Percentiles rank a stretch among this genome's conserved stretches.
Conservation (phyloP, 78 protist species). For the Parvularia atlantis region DNA sequence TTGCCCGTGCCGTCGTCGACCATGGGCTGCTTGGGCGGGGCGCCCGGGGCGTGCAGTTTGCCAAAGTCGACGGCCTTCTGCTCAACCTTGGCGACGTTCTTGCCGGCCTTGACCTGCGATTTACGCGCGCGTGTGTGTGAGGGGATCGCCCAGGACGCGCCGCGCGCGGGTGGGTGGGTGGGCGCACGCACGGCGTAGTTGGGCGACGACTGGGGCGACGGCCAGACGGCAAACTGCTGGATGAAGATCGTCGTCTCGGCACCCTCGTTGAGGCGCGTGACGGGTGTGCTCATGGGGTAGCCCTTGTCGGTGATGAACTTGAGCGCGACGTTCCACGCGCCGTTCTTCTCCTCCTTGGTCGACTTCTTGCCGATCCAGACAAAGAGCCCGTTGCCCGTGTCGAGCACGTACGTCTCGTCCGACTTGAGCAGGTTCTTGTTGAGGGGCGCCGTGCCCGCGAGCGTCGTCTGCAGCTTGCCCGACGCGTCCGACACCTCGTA, state of each 20-base stretch:
- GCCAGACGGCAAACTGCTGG: constrained; percentile 23
- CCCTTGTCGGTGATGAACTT: not conserved
- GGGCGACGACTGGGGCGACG: not conserved
- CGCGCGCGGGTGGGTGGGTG: too few species aligned
- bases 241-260: constrained; percentile 38
- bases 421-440: constrained; percentile 20
- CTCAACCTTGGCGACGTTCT: not conserved
- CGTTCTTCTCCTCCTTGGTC: constrained; percentile 7
- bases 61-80: constrained; percentile 2
- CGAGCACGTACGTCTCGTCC: constrained; percentile 43
- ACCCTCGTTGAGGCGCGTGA: constrained; percentile 20
- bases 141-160: too few species aligned
- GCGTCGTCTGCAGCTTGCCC: not conserved
- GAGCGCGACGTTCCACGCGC: not conserved
- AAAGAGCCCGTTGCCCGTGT: constrained; percentile 28
- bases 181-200: too few species aligned
- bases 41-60: constrained; percentile 1
- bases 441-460: constrained; percentile 1
- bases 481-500: constrained; percentile 22
- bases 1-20: constrained; percentile 21
- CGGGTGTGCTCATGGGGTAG: constrained; percentile 5
- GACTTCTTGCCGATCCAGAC: constrained; percentile 54
- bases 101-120: too few species aligned
- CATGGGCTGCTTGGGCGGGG: not conserved
- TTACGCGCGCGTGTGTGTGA: too few species aligned